phyloP scores from a whole-genome alignment of 192 early-diverging fungal species.

The Podochytrium sp. region DNA sequence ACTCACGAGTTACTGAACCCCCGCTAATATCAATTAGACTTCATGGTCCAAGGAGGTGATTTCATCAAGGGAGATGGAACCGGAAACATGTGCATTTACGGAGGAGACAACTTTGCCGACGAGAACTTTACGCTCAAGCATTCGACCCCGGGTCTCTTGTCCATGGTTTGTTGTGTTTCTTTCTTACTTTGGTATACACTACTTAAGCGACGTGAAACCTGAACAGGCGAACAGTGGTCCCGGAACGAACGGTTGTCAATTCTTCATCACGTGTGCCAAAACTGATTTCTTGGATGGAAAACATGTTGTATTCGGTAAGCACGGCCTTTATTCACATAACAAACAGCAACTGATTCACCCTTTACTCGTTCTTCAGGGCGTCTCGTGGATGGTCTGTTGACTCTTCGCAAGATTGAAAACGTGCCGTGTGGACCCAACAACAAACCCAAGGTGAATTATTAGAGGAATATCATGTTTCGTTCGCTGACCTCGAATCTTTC shows the following conservation, averaged over 20 bases:
- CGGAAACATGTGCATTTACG: conserved; percentile 85
- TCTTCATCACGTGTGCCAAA: conserved; percentile 90
- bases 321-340: conserved; percentile 43
- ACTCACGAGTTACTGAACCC: too few relatives aligned
- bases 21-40: too few relatives aligned
- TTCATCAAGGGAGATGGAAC: conserved; percentile 91
- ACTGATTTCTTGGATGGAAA: conserved; percentile 87
- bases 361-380: conserved; percentile 59
- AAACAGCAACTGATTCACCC: neutral
- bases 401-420: conserved; percentile 92
- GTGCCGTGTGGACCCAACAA: conserved; percentile 87
- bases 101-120: conserved; percentile 66
- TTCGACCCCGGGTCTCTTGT: conserved; percentile 78
- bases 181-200: neutral
- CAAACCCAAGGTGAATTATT: conserved; percentile 65
- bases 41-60: conserved; percentile 94
- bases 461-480: neutral
- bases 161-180: conserved; percentile 67
- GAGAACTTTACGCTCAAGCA: conserved; percentile 90
- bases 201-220: neutral
- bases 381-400: conserved; percentile 84
- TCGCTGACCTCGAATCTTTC: neutral
- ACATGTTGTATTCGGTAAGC: conserved; percentile 82
- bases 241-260: conserved; percentile 89
- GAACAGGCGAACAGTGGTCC: conserved; percentile 79